Evolutionary conservation across 805 yeast species (phyloP).

Genomic region (Candida insectalens): DNA sequence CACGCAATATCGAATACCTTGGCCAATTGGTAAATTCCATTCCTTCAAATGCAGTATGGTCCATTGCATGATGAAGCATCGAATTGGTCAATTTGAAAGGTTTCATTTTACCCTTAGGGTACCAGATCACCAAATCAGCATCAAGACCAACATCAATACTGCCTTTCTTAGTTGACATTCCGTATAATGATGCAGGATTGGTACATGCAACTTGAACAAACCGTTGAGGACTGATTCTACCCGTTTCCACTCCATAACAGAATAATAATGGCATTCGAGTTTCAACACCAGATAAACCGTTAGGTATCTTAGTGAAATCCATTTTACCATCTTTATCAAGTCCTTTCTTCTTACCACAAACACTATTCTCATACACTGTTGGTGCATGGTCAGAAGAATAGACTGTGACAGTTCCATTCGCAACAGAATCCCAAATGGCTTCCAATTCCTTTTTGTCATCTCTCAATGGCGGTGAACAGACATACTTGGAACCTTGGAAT

Average conservation of each 20-base stretch:
- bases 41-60: constrained; percentile 31
- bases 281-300: constrained; percentile 41
- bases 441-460: constrained; percentile 28
- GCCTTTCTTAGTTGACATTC: constrained; percentile 32
- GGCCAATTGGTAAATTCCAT: constrained; percentile 36
- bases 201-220: constrained; percentile 36
- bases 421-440: constrained; percentile 35
- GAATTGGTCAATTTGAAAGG: constrained; percentile 20
- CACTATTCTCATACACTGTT: constrained; percentile 28
- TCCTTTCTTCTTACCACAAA: constrained; percentile 33
- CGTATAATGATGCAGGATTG: constrained; percentile 38
- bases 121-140: constrained; percentile 41
- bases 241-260: constrained; percentile 33
- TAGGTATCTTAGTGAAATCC: constrained; percentile 34
- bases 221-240: constrained; percentile 29
- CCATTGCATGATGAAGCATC: constrained; percentile 28
- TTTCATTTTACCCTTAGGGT: constrained; percentile 26
- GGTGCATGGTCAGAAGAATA: constrained; percentile 40
- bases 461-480: constrained; percentile 42
- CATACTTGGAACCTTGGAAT: constrained; percentile 39
- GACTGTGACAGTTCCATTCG: constrained; percentile 38
- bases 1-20: constrained; percentile 31
- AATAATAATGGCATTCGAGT: constrained; percentile 34
- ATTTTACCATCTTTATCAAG: constrained; percentile 27
- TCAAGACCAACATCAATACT: constrained; percentile 35